These are phyloP conservation scores for Stemphylium vesicarium DNA, from an alignment of 2,329 filamentous ascomycete genomes.

Conservation along the genomic window DNA sequence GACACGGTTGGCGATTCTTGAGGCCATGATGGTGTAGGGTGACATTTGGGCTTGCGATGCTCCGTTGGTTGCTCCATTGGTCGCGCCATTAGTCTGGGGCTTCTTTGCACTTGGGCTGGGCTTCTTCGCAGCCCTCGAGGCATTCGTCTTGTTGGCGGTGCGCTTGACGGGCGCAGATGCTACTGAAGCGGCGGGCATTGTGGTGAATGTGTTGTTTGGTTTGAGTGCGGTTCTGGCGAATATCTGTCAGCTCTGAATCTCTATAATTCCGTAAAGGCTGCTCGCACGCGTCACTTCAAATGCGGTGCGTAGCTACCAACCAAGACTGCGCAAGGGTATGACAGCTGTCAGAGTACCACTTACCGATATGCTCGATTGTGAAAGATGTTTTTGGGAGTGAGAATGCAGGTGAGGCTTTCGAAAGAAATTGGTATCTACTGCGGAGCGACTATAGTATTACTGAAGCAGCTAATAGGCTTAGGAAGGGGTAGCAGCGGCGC, in stretches of 20 bases:
- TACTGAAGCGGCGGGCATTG: constrained; percentile 44
- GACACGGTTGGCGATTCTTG: constrained; percentile 57
- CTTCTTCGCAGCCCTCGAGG: constrained; percentile 41
- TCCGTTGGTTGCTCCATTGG: constrained; percentile 40
- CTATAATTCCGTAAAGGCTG: constrained; percentile 1
- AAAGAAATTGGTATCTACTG: constrained; percentile 1
- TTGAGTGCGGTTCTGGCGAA: not conserved
- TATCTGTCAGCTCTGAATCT: constrained; percentile 6
- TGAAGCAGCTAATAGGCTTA: constrained; percentile 18
- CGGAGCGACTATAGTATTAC: constrained; percentile 7
- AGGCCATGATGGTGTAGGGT: constrained; percentile 60
- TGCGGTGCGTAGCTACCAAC: constrained; percentile 10
- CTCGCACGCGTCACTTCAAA: constrained; percentile 29
- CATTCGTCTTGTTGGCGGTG: constrained; percentile 37
- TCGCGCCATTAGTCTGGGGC: constrained; percentile 32
- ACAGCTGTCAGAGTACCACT: constrained; percentile 11
- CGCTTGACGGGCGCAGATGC: constrained; percentile 44
- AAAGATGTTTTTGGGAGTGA: not conserved
- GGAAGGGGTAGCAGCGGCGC: constrained; percentile 13
- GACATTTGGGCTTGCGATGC: constrained; percentile 42
- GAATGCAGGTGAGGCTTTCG: not conserved
- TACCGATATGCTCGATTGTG: constrained; percentile 15
- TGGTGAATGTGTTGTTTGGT: constrained; percentile 5
- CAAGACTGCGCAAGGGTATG: constrained; percentile 6
- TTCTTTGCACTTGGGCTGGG: constrained; percentile 26